A percentile compares a stretch with the other conserved stretches of the same genome.
phyloP scores from a whole-genome alignment of 805 yeast species.

The Nematodospora valgi region DNA sequence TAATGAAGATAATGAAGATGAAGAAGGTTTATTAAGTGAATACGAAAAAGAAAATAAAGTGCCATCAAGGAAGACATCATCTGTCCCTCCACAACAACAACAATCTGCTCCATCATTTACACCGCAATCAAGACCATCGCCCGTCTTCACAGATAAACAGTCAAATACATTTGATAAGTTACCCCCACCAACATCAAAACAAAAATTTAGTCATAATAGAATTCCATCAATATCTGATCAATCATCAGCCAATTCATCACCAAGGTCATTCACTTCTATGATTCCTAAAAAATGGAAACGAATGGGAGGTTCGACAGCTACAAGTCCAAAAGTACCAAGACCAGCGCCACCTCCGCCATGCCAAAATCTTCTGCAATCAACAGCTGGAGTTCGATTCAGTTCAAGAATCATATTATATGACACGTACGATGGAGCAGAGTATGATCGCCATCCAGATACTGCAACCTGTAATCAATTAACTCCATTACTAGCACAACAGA shows the following conservation, averaged over 20 bases:
- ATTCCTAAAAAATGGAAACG: constrained; percentile 25
- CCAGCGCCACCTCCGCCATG: constrained; percentile 4
- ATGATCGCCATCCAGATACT: constrained; percentile 88
- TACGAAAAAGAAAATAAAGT: constrained; percentile 8
- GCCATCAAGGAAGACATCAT: constrained; percentile 1
- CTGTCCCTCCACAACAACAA: constrained; percentile 2
- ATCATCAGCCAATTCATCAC: constrained; percentile 21
- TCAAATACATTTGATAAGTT: constrained; percentile 5
- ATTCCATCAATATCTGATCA: constrained; percentile 27
- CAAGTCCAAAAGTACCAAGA: constrained; percentile 2
- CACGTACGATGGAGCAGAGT: constrained; percentile 77
- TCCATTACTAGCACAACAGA: constrained; percentile 79
- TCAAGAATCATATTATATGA: constrained; percentile 81
- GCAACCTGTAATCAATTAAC: constrained; percentile 92
- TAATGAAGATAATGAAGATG: constrained; percentile 19
- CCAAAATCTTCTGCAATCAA: constrained; percentile 2
- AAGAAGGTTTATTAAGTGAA: constrained; percentile 5
- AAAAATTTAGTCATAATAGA: constrained; percentile 27
- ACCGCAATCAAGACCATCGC: too few species aligned
- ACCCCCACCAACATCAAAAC: constrained; percentile 16
- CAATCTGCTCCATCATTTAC: neutral
- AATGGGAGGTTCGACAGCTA: constrained; percentile 6
- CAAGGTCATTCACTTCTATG: constrained; percentile 30
- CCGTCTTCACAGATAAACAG: constrained; percentile 1
- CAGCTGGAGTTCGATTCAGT: constrained; percentile 57